These are phyloP conservation scores for Coniochaeta sp. DNA, from an alignment of 2,329 filamentous ascomycete genomes.

Conservation along the genomic window DNA sequence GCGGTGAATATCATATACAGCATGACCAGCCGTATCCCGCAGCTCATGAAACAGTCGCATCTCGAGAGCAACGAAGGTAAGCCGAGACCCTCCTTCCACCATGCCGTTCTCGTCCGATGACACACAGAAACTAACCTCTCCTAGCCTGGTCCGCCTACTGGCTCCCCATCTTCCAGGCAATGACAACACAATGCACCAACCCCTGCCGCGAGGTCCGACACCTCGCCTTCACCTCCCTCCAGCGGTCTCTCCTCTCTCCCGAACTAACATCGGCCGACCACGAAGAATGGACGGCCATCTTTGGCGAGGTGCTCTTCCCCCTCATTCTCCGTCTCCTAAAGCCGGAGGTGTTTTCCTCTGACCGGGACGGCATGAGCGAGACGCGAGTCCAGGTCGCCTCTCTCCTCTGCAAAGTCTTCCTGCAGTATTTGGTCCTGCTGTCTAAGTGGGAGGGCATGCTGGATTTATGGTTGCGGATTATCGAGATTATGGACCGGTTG, in stretches of 20 bases:
- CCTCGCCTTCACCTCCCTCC: conserved; percentile 77
- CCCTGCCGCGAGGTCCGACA: conserved; percentile 89
- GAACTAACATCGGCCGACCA: conserved; percentile 78
- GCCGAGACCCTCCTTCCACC: conserved; percentile 9
- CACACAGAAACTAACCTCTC: conserved; percentile 14
- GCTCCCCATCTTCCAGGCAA: conserved; percentile 85
- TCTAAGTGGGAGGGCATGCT: conserved; percentile 84
- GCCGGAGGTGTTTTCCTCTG: conserved; percentile 87
- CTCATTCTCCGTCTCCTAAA: conserved; percentile 81
- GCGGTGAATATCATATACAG: conserved; percentile 76
- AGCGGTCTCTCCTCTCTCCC: conserved; percentile 77
- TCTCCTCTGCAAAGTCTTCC: conserved; percentile 87
- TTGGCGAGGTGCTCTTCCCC: conserved; percentile 88
- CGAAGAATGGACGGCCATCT: conserved; percentile 91
- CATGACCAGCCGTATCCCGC: conserved; percentile 73
- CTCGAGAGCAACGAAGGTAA: conserved; percentile 77
- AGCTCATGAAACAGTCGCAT: conserved; percentile 87
- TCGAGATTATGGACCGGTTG: conserved; percentile 89
- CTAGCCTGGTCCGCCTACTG: conserved; percentile 95
- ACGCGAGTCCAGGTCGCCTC: conserved; percentile 88
- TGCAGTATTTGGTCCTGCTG: conserved; percentile 83
- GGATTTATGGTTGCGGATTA: conserved; percentile 84
- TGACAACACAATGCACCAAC: conserved; percentile 88
- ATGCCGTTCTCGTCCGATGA: too few relatives aligned
- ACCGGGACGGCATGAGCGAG: conserved; percentile 90